phyloP scores from a whole-genome alignment of 1,284 basidiomycete species.

The Thelephora terrestris region DNA sequence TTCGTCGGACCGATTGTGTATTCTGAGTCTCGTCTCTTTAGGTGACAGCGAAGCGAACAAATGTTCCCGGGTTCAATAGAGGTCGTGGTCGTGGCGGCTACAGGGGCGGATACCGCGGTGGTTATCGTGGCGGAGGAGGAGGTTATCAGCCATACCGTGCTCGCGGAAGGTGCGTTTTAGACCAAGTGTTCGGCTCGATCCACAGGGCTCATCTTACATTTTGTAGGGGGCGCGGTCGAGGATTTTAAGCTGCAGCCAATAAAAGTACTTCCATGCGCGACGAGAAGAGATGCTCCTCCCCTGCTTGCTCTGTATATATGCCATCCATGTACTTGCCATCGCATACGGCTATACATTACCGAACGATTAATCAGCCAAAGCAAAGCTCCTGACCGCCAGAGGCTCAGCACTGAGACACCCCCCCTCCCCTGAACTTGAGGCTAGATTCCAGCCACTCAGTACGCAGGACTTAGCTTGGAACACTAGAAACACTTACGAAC shows the following conservation, averaged over 20 bases:
- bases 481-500: too few relatives aligned
- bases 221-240: conserved; percentile 59
- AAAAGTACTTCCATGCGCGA: too few relatives aligned
- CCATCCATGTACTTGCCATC: too few relatives aligned
- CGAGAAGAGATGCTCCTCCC: neutral
- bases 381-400: too few relatives aligned
- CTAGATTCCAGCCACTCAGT: too few relatives aligned
- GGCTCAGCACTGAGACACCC: too few relatives aligned
- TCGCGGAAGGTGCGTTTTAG: conserved; percentile 60
- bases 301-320: neutral
- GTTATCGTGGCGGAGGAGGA: conserved; percentile 38
- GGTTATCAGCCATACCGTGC: conserved; percentile 74
- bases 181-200: neutral
- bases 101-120: conserved; percentile 63
- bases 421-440: too few relatives aligned
- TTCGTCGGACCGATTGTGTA: neutral
- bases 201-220: conserved; percentile 3
- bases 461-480: too few relatives aligned
- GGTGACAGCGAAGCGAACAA: conserved; percentile 91
- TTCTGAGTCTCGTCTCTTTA: conserved; percentile 23
- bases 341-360: too few relatives aligned
- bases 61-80: conserved; percentile 82
- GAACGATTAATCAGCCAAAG: too few relatives aligned
- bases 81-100: conserved; percentile 58
- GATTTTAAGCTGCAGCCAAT: conserved; percentile 32